A percentile compares a stretch with the other conserved stretches of the same genome.
These are phyloP conservation scores for Turnera subulata DNA, from an alignment of 345 rosid species.

Conservation along the genomic window DNA sequence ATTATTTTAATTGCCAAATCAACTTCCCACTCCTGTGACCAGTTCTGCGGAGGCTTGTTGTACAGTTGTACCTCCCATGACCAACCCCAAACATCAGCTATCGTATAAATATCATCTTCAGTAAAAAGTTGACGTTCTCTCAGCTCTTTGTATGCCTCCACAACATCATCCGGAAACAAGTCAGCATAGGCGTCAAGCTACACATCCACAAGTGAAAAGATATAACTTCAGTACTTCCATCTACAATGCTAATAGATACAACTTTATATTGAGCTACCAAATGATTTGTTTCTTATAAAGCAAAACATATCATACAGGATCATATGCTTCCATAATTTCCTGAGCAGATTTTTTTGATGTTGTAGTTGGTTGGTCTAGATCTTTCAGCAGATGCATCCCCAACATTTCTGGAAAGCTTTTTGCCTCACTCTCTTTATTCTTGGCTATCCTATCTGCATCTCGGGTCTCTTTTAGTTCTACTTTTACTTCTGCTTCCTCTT, in stretches of 20 bases:
- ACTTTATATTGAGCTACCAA: too few relatives aligned
- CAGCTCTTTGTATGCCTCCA: constrained; percentile 86
- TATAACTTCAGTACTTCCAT: background rate
- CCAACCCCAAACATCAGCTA: constrained; percentile 99
- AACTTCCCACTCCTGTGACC: constrained; percentile 99
- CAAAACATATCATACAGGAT: background rate
- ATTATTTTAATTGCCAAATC: constrained; percentile 74
- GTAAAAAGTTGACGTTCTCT: constrained; percentile 72
- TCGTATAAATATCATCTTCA: constrained; percentile 82
- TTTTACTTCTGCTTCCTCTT: constrained; percentile 29
- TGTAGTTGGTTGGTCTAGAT: constrained; percentile 50
- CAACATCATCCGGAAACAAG: constrained; percentile 85
- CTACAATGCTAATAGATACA: too few relatives aligned
- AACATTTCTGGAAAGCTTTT: constrained; percentile 89
- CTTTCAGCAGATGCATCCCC: constrained; percentile 90
- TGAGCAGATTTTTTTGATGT: constrained; percentile 60
- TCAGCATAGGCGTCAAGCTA: constrained; percentile 86
- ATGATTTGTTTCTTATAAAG: background rate
- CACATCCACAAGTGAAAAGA: constrained; percentile 12
- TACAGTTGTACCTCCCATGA: constrained; percentile 85
- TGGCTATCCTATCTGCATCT: constrained; percentile 51
- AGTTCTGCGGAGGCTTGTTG: constrained; percentile 66
- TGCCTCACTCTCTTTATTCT: constrained; percentile 76
- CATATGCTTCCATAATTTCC: constrained; percentile 58
- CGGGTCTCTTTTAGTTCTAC: constrained; percentile 59